These are phyloP conservation scores for Erysimum cheiranthoides DNA, from an alignment of 345 rosid genomes.

Conservation along the genomic window DNA sequence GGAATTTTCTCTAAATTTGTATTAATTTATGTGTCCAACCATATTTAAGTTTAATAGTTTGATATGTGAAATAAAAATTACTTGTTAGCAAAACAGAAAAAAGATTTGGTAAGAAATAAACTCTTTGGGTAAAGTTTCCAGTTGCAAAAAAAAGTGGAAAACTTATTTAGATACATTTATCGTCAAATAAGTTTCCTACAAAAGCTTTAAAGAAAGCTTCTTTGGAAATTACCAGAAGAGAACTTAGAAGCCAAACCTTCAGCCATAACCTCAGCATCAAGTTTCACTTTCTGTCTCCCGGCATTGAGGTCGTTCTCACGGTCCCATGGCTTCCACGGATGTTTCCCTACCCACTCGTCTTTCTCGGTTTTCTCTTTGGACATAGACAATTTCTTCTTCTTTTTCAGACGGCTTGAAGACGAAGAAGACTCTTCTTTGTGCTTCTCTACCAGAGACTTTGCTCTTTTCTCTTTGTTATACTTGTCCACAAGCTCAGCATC, in stretches of 20 bases:
- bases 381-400: slow-evolving; percentile 55
- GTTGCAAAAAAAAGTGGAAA: not conserved
- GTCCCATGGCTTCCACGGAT: slow-evolving; percentile 99
- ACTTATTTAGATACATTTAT: not conserved
- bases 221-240: slow-evolving; percentile 79
- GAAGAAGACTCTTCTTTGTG: slow-evolving; percentile 62
- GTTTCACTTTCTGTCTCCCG: slow-evolving; percentile 71
- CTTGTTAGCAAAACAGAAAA: not conserved
- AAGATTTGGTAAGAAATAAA: not conserved
- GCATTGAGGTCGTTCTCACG: slow-evolving; percentile 83
- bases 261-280: slow-evolving; percentile 70
- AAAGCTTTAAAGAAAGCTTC: slow-evolving; percentile 66
- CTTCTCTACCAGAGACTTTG: slow-evolving; percentile 81
- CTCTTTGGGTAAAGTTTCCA: not conserved
- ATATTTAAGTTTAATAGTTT: no score
- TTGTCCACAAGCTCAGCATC: slow-evolving; percentile 90
- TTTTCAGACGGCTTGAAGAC: slow-evolving; percentile 54
- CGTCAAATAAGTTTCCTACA: not conserved
- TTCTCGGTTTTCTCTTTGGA: slow-evolving; percentile 52
- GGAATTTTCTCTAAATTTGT: no score
- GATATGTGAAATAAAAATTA: not conserved
- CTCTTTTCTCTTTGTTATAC: slow-evolving; percentile 82
- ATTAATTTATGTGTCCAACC: no score
- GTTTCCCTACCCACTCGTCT: slow-evolving; percentile 86
- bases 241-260: slow-evolving; percentile 81